Percentiles rank a stretch among this genome's conserved stretches.
Evolutionary conservation across 306 rosid genomes (phyloP).

Genomic region (Glycine soja): DNA sequence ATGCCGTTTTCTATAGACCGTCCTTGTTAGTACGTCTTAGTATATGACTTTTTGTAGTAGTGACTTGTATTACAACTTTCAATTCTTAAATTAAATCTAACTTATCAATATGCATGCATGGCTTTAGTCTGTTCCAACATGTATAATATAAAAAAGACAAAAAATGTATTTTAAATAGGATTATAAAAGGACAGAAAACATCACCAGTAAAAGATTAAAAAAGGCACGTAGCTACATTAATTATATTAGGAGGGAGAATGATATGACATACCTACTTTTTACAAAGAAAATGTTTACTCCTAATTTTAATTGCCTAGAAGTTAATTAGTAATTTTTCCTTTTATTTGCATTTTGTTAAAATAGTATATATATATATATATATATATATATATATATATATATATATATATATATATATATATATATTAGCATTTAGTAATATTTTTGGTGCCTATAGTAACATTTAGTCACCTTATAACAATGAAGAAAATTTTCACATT

Average conservation of each 20-base stretch:
- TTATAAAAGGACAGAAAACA: not conserved
- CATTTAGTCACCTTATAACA: not conserved
- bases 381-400: not conserved
- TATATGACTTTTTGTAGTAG: too few species aligned
- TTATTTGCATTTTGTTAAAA: not conserved
- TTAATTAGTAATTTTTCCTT: not conserved
- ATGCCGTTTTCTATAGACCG: too few species aligned
- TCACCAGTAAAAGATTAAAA: not conserved
- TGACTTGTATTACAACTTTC: not conserved
- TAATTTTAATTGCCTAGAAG: not conserved
- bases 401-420: not conserved
- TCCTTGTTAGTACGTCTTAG: too few species aligned
- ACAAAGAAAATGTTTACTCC: not conserved
- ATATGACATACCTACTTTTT: not conserved
- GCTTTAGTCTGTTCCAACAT: not conserved
- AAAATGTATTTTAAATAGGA: not conserved
- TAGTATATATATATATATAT: not conserved
- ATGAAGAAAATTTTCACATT: too few species aligned
- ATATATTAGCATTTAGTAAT: not conserved
- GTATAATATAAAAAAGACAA: not conserved
- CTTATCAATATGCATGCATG: not conserved
- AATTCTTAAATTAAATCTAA: not conserved
- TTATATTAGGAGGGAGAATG: not conserved
- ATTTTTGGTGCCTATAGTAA: not conserved
- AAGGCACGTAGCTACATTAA: not conserved